These are phyloP conservation scores for Dictyostelium citrinum DNA, from an alignment of 78 protist species.

Conservation along the genomic window DNA sequence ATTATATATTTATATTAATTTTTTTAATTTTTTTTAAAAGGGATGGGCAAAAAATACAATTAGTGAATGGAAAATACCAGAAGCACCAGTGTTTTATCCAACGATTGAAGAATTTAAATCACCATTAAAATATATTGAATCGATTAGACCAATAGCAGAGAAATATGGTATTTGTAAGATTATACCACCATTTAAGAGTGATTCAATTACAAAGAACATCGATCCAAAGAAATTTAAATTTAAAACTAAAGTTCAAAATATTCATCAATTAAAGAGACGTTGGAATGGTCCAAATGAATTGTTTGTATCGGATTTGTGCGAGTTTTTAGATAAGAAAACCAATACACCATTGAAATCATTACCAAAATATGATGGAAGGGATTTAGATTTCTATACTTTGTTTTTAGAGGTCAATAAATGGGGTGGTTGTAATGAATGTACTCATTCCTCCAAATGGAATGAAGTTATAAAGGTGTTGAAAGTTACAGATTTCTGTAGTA, in stretches of 20 bases:
- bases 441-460: conserved; percentile 19
- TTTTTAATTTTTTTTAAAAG: background rate
- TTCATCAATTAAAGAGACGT: conserved; percentile 67
- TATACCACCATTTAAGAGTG: conserved; percentile 60
- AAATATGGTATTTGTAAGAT: conserved; percentile 80
- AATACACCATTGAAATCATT: conserved; percentile 18
- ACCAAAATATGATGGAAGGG: conserved; percentile 69
- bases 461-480: conserved; percentile 28
- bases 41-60: conserved; percentile 50
- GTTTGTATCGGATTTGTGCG: conserved; percentile 26
- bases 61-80: conserved; percentile 57
- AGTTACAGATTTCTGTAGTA: conserved; percentile 32
- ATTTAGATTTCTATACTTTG: conserved; percentile 53
- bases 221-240: conserved; percentile 43
- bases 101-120: conserved; percentile 76
- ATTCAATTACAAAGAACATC: conserved; percentile 6
- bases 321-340: conserved; percentile 19
- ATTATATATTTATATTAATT: background rate
- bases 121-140: conserved; percentile 72
- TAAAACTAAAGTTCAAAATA: conserved; percentile 77
- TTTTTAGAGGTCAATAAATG: conserved; percentile 61
- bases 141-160: conserved; percentile 67
- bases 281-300: conserved; percentile 76
- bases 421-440: conserved; percentile 42
- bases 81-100: conserved; percentile 85